A percentile compares a stretch with the other conserved stretches of the same genome.
Evolutionary conservation across 768 basidiomycete species (phyloP).

Genomic region (Suillus paluster): DNA sequence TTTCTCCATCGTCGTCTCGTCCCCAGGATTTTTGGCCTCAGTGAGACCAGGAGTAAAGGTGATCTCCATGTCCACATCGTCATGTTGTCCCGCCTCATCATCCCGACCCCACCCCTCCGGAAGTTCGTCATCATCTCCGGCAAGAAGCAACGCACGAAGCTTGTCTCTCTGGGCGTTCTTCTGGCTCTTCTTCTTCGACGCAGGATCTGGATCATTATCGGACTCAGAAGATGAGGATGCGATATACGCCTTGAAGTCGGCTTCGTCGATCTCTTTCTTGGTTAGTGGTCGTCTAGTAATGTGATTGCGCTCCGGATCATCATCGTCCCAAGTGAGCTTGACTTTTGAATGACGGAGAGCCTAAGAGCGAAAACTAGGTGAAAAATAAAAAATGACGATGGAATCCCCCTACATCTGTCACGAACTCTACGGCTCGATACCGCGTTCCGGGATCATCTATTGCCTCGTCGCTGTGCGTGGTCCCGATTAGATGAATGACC

Average conservation of each 20-base stretch:
- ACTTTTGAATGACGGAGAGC: conserved; percentile 98
- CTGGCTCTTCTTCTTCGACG: conserved; percentile 30
- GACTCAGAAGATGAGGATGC: conserved; percentile 71
- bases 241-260: conserved; percentile 83
- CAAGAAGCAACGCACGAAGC: conserved; percentile 77
- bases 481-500: not conserved
- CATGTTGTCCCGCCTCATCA: conserved; percentile 31
- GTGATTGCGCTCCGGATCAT: conserved; percentile 85
- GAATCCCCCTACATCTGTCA: conserved; percentile 76
- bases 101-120: conserved; percentile 84
- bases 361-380: conserved; percentile 43
- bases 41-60: conserved; percentile 90
- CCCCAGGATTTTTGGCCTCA: conserved; percentile 51
- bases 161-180: conserved; percentile 62
- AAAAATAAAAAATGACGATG: too few species aligned
- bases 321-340: conserved; percentile 97
- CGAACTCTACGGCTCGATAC: conserved; percentile 85
- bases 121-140: conserved; percentile 63
- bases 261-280: conserved; percentile 87
- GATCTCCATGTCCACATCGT: conserved; percentile 88
- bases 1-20: conserved; percentile 88
- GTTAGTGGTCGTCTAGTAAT: conserved; percentile 80
- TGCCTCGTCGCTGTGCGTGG: conserved; percentile 74
- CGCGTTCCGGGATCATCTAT: conserved; percentile 59
- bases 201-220: conserved; percentile 28